Evolutionary conservation across 2,329 filamentous ascomycete species (phyloP), one percentile per base, ranked within the genome.

Genomic region (Torrubiellomyces zombiae): DNA sequence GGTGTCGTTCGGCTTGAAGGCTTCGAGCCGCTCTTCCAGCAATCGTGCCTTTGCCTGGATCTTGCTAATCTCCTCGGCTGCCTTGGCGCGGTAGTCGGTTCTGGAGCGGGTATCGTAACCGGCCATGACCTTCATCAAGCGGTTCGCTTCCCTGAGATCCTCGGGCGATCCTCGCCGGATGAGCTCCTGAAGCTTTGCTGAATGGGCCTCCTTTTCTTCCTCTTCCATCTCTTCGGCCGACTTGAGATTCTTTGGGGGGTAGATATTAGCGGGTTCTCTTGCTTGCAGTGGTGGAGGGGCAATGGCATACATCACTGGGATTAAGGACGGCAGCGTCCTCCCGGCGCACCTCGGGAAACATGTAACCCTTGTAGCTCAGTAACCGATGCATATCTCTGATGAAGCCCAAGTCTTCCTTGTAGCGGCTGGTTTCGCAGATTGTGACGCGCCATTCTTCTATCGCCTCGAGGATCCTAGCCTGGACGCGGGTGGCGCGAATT

Each of bases 201-300:
- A 93, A 46, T 98, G 89, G 3, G 86, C 86, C 39, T 86, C 82
- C 29, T 70, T 70, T 48, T 98, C 89, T 52, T 98, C 89, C 42
- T 91, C 82, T 45, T 98, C 89, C 85, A 98, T 95, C 47, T 98
- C 89, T 44, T 98, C 89, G 14, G 81, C 83, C 1, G 86, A 95
- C 54, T 91, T 83, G 21, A 98, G 66, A 43, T 89, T 93, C 82
- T 92, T 45, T 7, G 17, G n/a, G n/a, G n/a, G n/a, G n/a, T n/a
- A n/a, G n/a, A n/a, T n/a, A n/a, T n/a, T n/a, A n/a, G n/a, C n/a
- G n/a, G n/a, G n/a, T n/a, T n/a, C n/a, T n/a, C n/a, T n/a, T n/a
- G n/a, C n/a, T n/a, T 83, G 45, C 15, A 16, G 12, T 28, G 11
- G 20, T 17, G 15, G 9, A 14, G 15, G n/a, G 18, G 24, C n/a